A percentile compares a stretch with the other conserved stretches of the same genome.
These are phyloP conservation scores for Tilletia walkeri DNA, from an alignment of 1,284 basidiomycete genomes.

Conservation along the genomic window DNA sequence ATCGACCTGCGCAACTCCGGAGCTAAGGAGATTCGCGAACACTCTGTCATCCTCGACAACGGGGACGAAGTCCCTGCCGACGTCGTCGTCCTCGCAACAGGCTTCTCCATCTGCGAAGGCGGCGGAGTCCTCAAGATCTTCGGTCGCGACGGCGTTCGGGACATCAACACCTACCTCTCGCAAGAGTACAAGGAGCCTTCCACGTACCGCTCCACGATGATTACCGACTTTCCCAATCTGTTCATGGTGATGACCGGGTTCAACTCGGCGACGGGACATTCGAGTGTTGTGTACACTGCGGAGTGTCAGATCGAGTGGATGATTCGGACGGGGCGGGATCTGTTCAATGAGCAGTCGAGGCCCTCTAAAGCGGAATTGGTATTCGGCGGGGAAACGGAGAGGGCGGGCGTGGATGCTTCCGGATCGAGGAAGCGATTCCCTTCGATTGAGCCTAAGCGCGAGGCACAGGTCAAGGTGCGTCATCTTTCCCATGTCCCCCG, in stretches of 20 bases:
- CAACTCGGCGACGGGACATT: conserved; percentile 51
- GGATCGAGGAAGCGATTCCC: conserved; percentile 20
- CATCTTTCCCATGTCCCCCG: background rate
- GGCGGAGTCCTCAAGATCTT: conserved; percentile 28
- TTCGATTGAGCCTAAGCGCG: conserved; percentile 23
- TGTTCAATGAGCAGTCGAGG: conserved; percentile 22
- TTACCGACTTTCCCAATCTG: conserved; percentile 51
- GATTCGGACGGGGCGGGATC: conserved; percentile 22
- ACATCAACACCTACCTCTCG: conserved; percentile 23
- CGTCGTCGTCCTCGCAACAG: conserved; percentile 32
- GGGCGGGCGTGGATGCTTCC: background rate
- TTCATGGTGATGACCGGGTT: conserved; percentile 39
- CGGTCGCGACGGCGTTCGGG: conserved; percentile 27
- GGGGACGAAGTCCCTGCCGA: conserved; percentile 32
- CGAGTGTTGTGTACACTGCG: conserved; percentile 19
- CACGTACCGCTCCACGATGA: conserved; percentile 41
- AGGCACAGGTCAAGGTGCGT: conserved; percentile 28
- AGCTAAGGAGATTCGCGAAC: conserved; percentile 25
- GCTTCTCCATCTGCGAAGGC: conserved; percentile 31
- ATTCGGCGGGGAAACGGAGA: background rate
- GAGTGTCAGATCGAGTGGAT: conserved; percentile 27
- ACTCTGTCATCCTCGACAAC: conserved; percentile 27
- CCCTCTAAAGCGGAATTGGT: background rate
- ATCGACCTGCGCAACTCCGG: conserved; percentile 31
- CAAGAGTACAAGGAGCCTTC: conserved; percentile 28